Evolutionary conservation across 768 basidiomycete species (phyloP).

Genomic region (Punctularia strigosozonata): DNA sequence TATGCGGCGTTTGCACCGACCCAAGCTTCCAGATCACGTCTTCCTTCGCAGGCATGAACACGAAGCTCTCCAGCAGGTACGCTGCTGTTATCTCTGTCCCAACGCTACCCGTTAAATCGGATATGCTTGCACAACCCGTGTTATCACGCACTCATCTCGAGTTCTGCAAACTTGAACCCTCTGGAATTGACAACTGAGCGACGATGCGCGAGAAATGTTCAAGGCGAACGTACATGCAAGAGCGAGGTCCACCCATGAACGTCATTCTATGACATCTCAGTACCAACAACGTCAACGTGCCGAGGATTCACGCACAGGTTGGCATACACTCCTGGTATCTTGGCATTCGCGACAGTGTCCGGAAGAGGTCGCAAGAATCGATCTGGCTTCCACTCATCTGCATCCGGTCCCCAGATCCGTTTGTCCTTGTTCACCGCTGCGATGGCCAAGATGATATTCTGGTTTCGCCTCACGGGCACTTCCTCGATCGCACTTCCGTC

Average conservation of each 20-base stretch:
- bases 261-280: conserved; percentile 9
- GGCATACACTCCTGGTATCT: conserved; percentile 3
- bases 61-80: conserved; percentile 23
- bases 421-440: conserved; percentile 3
- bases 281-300: too few species aligned
- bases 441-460: conserved; percentile 3
- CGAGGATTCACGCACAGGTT: conserved; percentile 5
- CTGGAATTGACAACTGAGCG: too few species aligned
- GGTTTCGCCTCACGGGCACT: conserved; percentile 1
- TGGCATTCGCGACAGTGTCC: neutral
- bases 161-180: conserved; percentile 9
- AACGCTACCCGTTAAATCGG: neutral
- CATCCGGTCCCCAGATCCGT: conserved; percentile 8
- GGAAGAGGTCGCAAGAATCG: conserved; percentile 7
- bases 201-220: too few species aligned
- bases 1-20: too few species aligned
- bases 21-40: conserved; percentile 35
- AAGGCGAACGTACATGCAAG: conserved; percentile 6
- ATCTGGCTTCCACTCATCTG: conserved; percentile 10
- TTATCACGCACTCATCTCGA: conserved; percentile 10
- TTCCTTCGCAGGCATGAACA: conserved; percentile 22
- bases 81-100: conserved; percentile 27
- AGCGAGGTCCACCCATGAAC: conserved; percentile 6
- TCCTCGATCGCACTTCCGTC: neutral
- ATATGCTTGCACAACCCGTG: too few species aligned